Percentiles rank a stretch among this genome's conserved stretches.
Conservation (phyloP, 371 early-diverging fungal genomes). For the Homolaphlyctis polyrhiza region DNA sequence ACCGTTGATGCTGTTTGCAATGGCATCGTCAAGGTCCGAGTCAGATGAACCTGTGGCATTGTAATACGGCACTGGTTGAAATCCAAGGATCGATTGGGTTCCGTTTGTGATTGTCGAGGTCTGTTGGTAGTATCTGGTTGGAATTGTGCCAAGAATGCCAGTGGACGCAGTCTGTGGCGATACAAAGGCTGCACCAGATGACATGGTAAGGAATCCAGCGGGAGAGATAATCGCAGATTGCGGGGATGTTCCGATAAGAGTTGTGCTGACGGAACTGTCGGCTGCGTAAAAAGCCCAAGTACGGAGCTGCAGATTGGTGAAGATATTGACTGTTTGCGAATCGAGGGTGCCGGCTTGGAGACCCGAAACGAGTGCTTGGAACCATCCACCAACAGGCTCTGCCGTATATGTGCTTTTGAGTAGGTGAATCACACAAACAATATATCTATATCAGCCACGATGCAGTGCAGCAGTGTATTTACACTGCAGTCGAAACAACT, state of each 20-base stretch:
- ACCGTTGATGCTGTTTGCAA: slow-evolving; percentile 32
- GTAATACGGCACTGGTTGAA: slow-evolving; percentile 42
- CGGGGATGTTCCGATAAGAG: slow-evolving; percentile 4
- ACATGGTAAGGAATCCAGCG: no score
- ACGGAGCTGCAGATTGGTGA: slow-evolving; percentile 6
- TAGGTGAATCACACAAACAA: neutral
- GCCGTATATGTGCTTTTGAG: slow-evolving; percentile 12
- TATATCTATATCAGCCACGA: neutral
- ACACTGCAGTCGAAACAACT: neutral
- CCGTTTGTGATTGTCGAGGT: neutral
- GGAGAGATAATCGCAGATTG: neutral
- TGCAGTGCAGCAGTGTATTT: neutral
- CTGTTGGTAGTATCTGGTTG: slow-evolving; percentile 25
- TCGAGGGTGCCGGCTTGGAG: slow-evolving; percentile 4
- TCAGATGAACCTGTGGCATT: slow-evolving; percentile 10
- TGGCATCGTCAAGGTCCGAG: slow-evolving; percentile 17
- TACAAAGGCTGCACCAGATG: neutral
- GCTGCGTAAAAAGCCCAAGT: slow-evolving; percentile 11
- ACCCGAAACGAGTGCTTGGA: slow-evolving; percentile 14
- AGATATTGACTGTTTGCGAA: neutral
- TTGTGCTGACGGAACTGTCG: neutral
- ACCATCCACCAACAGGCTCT: slow-evolving; percentile 27
- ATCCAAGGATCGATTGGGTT: neutral
- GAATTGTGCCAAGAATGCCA: slow-evolving; percentile 35
- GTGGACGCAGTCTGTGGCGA: neutral